Base-by-base conservation (phyloP, 192 early-diverging fungal species). In the Coemansia javaensis region DNA sequence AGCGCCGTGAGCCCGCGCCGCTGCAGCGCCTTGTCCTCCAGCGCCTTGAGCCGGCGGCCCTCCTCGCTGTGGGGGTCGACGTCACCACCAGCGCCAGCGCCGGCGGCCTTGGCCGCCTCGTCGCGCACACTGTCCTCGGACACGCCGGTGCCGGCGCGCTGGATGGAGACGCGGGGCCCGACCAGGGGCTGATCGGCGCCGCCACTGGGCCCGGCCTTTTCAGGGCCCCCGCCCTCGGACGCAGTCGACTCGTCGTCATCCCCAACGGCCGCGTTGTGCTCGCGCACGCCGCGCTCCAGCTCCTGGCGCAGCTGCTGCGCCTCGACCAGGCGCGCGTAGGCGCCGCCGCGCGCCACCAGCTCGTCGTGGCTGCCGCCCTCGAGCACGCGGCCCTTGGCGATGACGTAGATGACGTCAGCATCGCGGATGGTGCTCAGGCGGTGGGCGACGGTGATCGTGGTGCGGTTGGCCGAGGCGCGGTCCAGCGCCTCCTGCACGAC, bases 371-470 rank as follows among this genome's bases (percentile, higher is more conserved):
- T 82, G 15, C 95, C 95, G 25, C 72, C 50, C 68, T 94, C 89
- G 11, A 85, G 68, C 32, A 90, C 57, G 7, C 66, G 62, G 27
- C 89, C 89, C 38, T 81, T 44, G 62, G 81, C 57, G 53, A 94
- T 81, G 13, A 94, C 91, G 17, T 90, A 84, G 55, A 98, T 98
- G 24, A 82, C 50, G 63, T 94, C 84, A 16, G 90, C 85, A 40
- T 90, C 83, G 30, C 81, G 75, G 50, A 97, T 86, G 16, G 94
- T 97, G 35, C 88, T 91, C 24, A 97, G 63, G 27, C 94, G 84
- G 63, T 94, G 83, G 5, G 94, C 94, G 65, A 97, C 85, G 4
- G 89, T 85, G 63, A 97, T 87, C 17, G 91, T 93, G 6, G 91
- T 94, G 37, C 94, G 82, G 52, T 83, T 79, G 22, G 77, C 63